phyloP scores from a whole-genome alignment of 371 early-diverging fungal genomes.

The Dinochytrium kinnereticum region DNA sequence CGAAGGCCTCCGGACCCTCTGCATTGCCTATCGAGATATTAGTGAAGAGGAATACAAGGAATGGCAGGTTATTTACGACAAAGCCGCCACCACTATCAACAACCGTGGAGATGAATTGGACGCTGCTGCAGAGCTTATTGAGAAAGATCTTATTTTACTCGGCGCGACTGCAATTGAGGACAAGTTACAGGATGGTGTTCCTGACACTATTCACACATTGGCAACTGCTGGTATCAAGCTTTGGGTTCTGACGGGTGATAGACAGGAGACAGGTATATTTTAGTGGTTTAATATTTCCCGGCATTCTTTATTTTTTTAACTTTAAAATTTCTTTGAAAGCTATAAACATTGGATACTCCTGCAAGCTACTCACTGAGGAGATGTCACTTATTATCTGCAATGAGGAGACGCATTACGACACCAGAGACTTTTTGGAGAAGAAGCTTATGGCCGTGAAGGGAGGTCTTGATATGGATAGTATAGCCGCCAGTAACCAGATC shows the following conservation, averaged over 20 bases:
- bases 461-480: constrained; percentile 17
- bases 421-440: constrained; percentile 58
- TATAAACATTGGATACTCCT: constrained; percentile 92
- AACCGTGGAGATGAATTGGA: constrained; percentile 84
- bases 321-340: constrained; percentile 52
- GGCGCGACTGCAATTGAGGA: constrained; percentile 99
- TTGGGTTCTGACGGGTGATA: constrained; percentile 98
- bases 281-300: too few species aligned
- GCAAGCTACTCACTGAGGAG: constrained; percentile 69
- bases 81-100: constrained; percentile 80
- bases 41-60: constrained; percentile 72
- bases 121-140: constrained; percentile 82
- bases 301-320: background rate
- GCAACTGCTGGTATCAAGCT: constrained; percentile 85
- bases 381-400: constrained; percentile 74
- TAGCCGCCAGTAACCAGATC: background rate
- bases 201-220: constrained; percentile 95
- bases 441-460: constrained; percentile 54
- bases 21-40: constrained; percentile 80
- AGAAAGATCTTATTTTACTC: constrained; percentile 85
- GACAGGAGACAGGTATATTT: constrained; percentile 80
- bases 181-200: constrained; percentile 97
- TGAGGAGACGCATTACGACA: constrained; percentile 63
- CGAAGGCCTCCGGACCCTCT: constrained; percentile 89
- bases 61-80: constrained; percentile 77